Percentiles rank a stretch among this genome's conserved stretches.
Conservation (phyloP, 768 basidiomycete genomes). For the Boletus sp. region DNA sequence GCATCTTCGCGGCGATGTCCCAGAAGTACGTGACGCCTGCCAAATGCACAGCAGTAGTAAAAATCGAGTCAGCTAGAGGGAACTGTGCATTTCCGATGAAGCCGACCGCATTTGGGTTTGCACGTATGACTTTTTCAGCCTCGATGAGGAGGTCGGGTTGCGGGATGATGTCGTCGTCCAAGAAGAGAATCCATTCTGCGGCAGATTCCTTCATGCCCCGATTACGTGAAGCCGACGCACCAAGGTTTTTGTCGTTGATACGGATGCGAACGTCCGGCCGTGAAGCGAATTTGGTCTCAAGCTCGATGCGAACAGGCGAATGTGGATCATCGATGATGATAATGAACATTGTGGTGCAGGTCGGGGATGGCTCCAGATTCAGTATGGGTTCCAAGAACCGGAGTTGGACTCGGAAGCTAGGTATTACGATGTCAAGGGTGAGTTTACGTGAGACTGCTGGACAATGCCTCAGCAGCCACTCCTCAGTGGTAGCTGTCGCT, state of each 20-base stretch:
- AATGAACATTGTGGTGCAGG: constrained; percentile 52
- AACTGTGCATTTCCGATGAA: constrained; percentile 54
- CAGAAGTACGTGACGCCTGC: constrained; percentile 60
- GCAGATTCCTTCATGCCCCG: constrained; percentile 52
- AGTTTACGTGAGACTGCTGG: constrained; percentile 33
- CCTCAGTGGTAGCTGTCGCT: constrained; percentile 35
- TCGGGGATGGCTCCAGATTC: constrained; percentile 38
- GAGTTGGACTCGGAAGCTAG: constrained; percentile 53
- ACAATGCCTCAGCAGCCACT: constrained; percentile 34
- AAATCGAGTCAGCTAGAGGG: constrained; percentile 45
- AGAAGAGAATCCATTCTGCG: constrained; percentile 55
- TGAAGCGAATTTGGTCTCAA: constrained; percentile 38
- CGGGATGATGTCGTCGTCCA: constrained; percentile 58
- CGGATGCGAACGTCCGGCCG: constrained; percentile 54
- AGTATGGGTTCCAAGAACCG: constrained; percentile 44
- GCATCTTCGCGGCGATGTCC: constrained; percentile 53
- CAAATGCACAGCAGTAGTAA: constrained; percentile 52
- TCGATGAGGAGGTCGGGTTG: constrained; percentile 40
- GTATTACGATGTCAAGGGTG: constrained; percentile 54
- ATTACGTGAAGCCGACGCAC: constrained; percentile 55
- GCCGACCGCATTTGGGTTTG: constrained; percentile 45
- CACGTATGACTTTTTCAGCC: constrained; percentile 45
- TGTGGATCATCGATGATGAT: constrained; percentile 55
- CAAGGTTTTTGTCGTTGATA: constrained; percentile 43
- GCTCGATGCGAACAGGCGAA: constrained; percentile 37